A percentile compares a stretch with the other conserved stretches of the same genome.
Evolutionary conservation across 352 stramenopile species (phyloP).

Genomic region (Pythium sp.): DNA sequence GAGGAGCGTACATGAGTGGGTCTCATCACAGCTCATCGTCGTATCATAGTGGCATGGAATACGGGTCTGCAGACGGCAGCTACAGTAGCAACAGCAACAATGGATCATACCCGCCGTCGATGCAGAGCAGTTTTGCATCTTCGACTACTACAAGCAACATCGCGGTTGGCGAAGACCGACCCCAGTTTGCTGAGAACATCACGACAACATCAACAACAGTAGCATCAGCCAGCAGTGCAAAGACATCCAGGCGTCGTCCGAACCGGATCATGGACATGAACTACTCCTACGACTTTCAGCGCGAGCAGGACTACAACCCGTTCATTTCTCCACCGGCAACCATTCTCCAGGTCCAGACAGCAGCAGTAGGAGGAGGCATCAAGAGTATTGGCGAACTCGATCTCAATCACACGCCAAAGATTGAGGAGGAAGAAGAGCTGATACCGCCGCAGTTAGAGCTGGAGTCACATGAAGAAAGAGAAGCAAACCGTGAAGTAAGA

Average conservation of each 20-base stretch:
- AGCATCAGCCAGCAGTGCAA: background rate
- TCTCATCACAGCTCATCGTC: background rate
- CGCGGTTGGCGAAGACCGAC: background rate
- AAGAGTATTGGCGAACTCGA: background rate
- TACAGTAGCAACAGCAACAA: background rate
- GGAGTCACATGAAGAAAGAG: background rate
- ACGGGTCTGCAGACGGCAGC: background rate
- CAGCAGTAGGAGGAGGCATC: background rate
- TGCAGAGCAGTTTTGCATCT: slow-evolving; percentile 10
- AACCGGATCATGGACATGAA: slow-evolving; percentile 25
- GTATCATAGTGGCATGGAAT: slow-evolving; percentile 1
- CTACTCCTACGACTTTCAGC: slow-evolving; percentile 45
- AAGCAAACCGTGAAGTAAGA: background rate
- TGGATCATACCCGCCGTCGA: background rate
- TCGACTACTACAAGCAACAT: background rate
- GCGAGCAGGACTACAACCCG: slow-evolving; percentile 34
- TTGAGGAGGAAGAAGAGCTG: slow-evolving; percentile 5
- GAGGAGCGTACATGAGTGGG: background rate
- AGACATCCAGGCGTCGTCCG: slow-evolving; percentile 1
- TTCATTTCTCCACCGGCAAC: slow-evolving; percentile 25
- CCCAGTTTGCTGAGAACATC: background rate
- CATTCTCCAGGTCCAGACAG: background rate
- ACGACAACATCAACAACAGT: background rate
- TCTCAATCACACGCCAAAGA: background rate
- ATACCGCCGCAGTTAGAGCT: background rate